Base-by-base conservation (phyloP, 1,139 yeast species). In the Pichia cactophila region DNA sequence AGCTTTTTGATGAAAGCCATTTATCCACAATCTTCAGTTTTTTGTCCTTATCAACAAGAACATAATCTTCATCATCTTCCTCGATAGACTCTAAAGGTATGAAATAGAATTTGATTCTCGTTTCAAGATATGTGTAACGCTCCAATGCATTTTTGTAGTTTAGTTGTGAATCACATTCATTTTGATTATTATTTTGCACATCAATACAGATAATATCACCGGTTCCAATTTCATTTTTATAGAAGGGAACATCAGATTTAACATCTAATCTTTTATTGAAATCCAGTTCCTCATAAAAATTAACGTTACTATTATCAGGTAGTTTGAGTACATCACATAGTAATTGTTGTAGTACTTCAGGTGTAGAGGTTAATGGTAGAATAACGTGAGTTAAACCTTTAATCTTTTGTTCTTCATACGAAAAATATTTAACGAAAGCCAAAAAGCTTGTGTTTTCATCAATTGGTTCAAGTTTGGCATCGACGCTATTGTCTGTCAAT, bases 391-490 rank as follows among this genome's bases (percentile, higher is more conserved):
- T 76, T 26, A 86, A 67, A 0, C 95, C 95, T 17, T 66, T 66
- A 14, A 86, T 63, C 8, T 72, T 66, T 61, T 83, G 86, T 0
- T 69, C 60, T 4, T 65, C 61, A 1, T 74, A 74, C 60, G 88
- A 90, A 67, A 85, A 89, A 56, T 74, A 74, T 62, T 90, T 90
- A 50, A 89, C 61, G 57, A 88, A 84, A 1, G 89, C 57, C 26
- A 82, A 60, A 33, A 76, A 68, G 51, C 74, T 69, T 0, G 75
- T 66, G 38, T 67, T 55, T 33, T 52, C 58, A 4, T 50, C 44
- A 17, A 60, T 47, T 3, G 56, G 50, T 37, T 61, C 62, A 37
- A 59, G 47, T 16, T 46, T 49, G 7, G 63, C 58, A 12, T 39
- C 39, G 29, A 43, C 49, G 4, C 51, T 42, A 1, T 53, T 16